A percentile compares a stretch with the other conserved stretches of the same genome.
Evolutionary conservation across 2,329 filamentous ascomycete species (phyloP).

Genomic region (Simplicillium aogashimaense): DNA sequence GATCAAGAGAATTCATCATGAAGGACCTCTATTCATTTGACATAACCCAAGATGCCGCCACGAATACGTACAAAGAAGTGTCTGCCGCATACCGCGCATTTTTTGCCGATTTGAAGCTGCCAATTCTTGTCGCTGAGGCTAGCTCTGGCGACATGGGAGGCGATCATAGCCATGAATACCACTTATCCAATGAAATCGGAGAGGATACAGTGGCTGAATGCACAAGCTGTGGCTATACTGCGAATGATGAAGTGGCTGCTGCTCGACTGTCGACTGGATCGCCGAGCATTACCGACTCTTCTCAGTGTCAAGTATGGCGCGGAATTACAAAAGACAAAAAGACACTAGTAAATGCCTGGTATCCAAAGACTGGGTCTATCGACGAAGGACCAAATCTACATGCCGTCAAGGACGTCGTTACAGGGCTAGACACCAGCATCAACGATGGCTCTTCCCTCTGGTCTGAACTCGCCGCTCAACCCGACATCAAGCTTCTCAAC

Average conservation of each 20-base stretch:
- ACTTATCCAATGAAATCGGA: constrained; percentile 67
- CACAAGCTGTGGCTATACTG: constrained; percentile 60
- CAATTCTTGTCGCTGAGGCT: constrained; percentile 76
- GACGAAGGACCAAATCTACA: constrained; percentile 33
- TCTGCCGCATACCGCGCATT: constrained; percentile 63
- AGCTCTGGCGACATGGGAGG: constrained; percentile 97
- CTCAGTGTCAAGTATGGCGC: constrained; percentile 38
- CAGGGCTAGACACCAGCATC: constrained; percentile 63
- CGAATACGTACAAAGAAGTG: constrained; percentile 72
- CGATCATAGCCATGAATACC: constrained; percentile 88
- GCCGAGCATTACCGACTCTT: constrained; percentile 1
- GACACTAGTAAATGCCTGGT: constrained; percentile 62
- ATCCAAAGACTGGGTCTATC: constrained; percentile 28
- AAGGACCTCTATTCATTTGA: constrained; percentile 99
- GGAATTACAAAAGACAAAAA: constrained; percentile 58
- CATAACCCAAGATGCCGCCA: constrained; percentile 51
- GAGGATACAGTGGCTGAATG: constrained; percentile 82
- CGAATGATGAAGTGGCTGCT: constrained; percentile 77
- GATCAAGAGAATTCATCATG: constrained; percentile 90
- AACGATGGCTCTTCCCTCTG: constrained; percentile 48
- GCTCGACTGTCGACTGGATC: constrained; percentile 13
- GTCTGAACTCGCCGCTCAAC: constrained; percentile 13
- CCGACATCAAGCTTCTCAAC: constrained; percentile 17
- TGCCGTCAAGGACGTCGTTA: constrained; percentile 55
- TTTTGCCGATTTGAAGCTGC: constrained; percentile 74